phyloP scores from a whole-genome alignment of 768 basidiomycete species.

The Roridomyces roridus region DNA sequence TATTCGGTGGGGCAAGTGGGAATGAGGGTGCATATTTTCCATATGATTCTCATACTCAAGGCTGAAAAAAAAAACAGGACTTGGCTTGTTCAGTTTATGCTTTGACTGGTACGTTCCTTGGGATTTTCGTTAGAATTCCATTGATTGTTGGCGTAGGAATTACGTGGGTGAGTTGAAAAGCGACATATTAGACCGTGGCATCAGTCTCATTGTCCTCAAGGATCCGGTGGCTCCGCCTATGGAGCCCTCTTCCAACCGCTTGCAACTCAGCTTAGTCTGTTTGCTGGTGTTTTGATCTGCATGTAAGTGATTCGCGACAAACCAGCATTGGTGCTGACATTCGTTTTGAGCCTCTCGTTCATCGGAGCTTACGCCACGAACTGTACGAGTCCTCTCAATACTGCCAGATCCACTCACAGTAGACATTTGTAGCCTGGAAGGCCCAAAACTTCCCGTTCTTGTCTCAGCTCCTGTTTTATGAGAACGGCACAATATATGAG shows the following conservation, averaged over 20 bases:
- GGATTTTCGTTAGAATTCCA: background rate
- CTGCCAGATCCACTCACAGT: too few relatives aligned
- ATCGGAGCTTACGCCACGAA: conserved; percentile 53
- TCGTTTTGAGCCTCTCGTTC: conserved; percentile 44
- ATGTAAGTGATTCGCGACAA: conserved; percentile 48
- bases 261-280: conserved; percentile 56
- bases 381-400: background rate
- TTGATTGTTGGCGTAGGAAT: conserved; percentile 25
- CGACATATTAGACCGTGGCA: too few relatives aligned
- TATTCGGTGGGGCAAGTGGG: conserved; percentile 67
- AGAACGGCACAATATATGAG: conserved; percentile 55
- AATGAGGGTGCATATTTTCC: conserved; percentile 51
- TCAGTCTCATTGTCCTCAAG: conserved; percentile 16
- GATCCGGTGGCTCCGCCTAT: conserved; percentile 50
- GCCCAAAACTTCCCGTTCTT: conserved; percentile 67
- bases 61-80: background rate
- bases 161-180: conserved; percentile 37
- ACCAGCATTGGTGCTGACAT: background rate
- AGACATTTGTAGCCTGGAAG: conserved; percentile 47
- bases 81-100: background rate
- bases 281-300: conserved; percentile 57
- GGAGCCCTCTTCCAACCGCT: conserved; percentile 59
- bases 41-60: too few relatives aligned
- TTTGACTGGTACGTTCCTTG: conserved; percentile 33
- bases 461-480: conserved; percentile 54